Evolutionary conservation across 2,329 filamentous ascomycete genomes (phyloP).

Genomic region (Epichloe glyceriae): DNA sequence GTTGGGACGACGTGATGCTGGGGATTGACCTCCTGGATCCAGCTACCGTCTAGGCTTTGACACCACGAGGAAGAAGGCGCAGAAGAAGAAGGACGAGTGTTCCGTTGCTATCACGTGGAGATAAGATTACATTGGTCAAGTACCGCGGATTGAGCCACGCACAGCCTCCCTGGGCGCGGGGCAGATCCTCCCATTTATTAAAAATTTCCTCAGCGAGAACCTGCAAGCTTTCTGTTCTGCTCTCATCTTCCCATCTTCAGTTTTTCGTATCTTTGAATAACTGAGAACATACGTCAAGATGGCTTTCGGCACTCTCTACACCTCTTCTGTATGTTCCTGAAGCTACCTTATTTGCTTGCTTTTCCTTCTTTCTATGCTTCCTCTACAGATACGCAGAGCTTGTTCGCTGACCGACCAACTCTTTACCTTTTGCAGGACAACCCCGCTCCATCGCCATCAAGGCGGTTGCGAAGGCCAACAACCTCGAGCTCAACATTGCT

Average conservation of each 20-base stretch:
- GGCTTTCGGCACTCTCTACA: constrained; percentile 97
- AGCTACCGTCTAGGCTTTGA: not conserved
- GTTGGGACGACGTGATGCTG: not conserved
- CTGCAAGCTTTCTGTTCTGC: not conserved
- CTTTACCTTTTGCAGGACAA: constrained; percentile 49
- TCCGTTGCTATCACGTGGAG: constrained; percentile 11
- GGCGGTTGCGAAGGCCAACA: constrained; percentile 95
- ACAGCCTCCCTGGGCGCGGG: constrained; percentile 18
- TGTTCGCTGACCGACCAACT: not conserved
- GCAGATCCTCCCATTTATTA: constrained; percentile 15
- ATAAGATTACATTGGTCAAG: constrained; percentile 9
- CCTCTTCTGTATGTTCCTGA: constrained; percentile 50
- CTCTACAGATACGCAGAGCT: not conserved
- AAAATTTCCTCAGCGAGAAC: constrained; percentile 21
- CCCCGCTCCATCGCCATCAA: constrained; percentile 76
- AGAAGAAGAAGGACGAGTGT: no score
- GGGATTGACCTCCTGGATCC: not conserved
- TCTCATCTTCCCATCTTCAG: constrained; percentile 8
- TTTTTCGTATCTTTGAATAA: constrained; percentile 6
- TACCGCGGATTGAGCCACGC: not conserved
- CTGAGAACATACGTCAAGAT: constrained; percentile 44
- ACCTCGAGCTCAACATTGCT: constrained; percentile 79
- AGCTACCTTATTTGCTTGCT: not conserved
- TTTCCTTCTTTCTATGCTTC: constrained; percentile 7
- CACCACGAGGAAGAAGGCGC: not conserved